Conservation (phyloP, 1,284 basidiomycete species). For the Fomitiporia mediterranea region DNA sequence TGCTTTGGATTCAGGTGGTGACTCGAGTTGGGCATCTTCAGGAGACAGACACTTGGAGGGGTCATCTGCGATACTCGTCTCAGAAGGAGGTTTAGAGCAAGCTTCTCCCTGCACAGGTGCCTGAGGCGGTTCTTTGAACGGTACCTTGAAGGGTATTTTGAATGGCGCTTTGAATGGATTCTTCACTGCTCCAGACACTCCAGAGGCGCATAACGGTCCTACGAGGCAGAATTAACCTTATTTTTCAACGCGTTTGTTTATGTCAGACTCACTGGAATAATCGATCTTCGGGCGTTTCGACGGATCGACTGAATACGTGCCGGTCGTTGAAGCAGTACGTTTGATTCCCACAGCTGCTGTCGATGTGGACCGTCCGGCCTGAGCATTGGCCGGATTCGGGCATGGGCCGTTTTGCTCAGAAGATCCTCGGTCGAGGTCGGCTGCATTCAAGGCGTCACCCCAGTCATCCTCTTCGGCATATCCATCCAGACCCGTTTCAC, state of each 20-base stretch:
- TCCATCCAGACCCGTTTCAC: not conserved
- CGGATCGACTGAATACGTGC: not conserved
- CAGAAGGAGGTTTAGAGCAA: not conserved
- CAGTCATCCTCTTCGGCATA: constrained; percentile 13
- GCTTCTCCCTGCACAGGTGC: constrained; percentile 14
- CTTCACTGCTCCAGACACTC: constrained; percentile 27
- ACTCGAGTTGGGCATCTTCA: not conserved
- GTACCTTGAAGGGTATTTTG: constrained; percentile 46
- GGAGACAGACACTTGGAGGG: too few relatives aligned
- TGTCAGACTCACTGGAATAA: constrained; percentile 18
- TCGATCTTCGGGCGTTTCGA: constrained; percentile 8
- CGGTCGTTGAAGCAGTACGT: constrained; percentile 1
- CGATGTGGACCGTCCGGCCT: not conserved
- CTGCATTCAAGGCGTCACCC: constrained; percentile 5
- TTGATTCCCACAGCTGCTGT: not conserved
- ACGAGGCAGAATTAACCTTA: too few relatives aligned
- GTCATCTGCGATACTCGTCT: too few relatives aligned
- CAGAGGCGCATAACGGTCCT: constrained; percentile 29
- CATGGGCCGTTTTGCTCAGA: not conserved
- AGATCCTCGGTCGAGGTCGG: not conserved
- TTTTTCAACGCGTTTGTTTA: too few relatives aligned
- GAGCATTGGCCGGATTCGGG: not conserved
- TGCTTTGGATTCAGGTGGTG: not conserved
- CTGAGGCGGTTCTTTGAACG: constrained; percentile 27
- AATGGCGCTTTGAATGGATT: constrained; percentile 52